Evolutionary conservation across 495 filamentous ascomycete genomes (phyloP).

Genomic region (Xylaria cubensis): DNA sequence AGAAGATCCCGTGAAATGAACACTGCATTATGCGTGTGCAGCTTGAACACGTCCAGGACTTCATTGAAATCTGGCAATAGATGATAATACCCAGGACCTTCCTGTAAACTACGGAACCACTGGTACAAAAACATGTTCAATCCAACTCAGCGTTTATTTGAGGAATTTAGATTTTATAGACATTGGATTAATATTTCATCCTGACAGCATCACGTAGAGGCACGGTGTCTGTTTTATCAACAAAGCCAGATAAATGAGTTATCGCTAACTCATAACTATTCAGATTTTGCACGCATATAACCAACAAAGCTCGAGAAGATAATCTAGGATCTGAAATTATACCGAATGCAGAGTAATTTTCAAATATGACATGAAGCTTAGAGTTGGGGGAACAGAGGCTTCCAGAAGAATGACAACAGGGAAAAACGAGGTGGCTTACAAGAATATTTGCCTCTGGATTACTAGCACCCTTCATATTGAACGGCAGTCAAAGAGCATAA

Average conservation of each 20-base stretch:
- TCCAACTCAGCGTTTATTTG: not conserved
- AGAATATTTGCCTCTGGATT: not conserved
- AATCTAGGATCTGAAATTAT: too few relatives aligned
- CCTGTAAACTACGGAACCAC: not conserved
- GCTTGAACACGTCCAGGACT: not conserved
- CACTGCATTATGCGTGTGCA: not conserved
- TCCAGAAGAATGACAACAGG: not conserved
- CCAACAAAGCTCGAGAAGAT: too few relatives aligned
- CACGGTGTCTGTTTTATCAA: not conserved
- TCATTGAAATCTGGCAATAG: not conserved
- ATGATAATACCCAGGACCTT: not conserved
- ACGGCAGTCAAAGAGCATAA: too few relatives aligned
- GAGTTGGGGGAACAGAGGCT: not conserved
- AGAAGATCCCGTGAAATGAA: not conserved
- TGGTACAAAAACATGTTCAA: not conserved
- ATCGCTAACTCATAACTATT: too few relatives aligned
- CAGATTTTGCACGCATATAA: too few relatives aligned
- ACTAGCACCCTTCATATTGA: too few relatives aligned
- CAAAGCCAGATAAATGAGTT: too few relatives aligned
- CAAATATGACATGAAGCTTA: not conserved
- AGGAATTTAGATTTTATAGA: not conserved
- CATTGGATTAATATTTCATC: not conserved
- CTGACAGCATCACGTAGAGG: not conserved
- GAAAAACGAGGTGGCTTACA: not conserved
- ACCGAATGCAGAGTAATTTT: not conserved